These are phyloP conservation scores for Dendrobium huoshanense DNA, from an alignment of 106 monocot species.

Conservation along the genomic window DNA sequence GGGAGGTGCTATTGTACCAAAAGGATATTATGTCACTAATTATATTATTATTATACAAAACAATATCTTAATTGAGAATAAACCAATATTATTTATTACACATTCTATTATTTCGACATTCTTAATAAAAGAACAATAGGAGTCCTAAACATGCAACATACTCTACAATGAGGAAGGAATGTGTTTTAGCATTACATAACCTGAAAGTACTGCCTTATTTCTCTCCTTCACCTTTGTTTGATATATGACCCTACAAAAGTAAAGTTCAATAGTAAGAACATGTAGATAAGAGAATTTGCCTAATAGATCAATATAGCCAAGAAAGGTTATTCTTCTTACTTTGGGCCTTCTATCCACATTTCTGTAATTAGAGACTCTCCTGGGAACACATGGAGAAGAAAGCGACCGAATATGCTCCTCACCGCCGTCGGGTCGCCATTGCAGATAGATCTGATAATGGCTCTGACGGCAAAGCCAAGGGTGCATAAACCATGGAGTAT, in stretches of 20 bases:
- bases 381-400: constrained; percentile 88
- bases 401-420: constrained; percentile 76
- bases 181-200: constrained; percentile 54
- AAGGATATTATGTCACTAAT: too few species aligned
- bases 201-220: constrained; percentile 53
- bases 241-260: constrained; percentile 48
- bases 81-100: too few species aligned
- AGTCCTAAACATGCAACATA: not conserved
- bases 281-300: not conserved
- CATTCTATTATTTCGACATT: too few species aligned
- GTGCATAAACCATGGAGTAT: constrained; percentile 87
- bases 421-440: constrained; percentile 59
- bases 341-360: constrained; percentile 80
- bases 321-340: constrained; percentile 20
- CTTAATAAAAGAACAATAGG: too few species aligned
- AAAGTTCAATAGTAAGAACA: not conserved
- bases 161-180: constrained; percentile 52
- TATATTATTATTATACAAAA: too few species aligned
- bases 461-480: constrained; percentile 70
- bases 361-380: constrained; percentile 92
- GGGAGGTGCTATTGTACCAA: too few species aligned
- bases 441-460: constrained; percentile 62
- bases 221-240: constrained; percentile 89
- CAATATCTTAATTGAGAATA: too few species aligned
- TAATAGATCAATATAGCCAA: not conserved